A percentile compares a stretch with the other conserved stretches of the same genome.
Conservation (phyloP, 164 flowering plant species). For the Kingdonia uniflora region DNA sequence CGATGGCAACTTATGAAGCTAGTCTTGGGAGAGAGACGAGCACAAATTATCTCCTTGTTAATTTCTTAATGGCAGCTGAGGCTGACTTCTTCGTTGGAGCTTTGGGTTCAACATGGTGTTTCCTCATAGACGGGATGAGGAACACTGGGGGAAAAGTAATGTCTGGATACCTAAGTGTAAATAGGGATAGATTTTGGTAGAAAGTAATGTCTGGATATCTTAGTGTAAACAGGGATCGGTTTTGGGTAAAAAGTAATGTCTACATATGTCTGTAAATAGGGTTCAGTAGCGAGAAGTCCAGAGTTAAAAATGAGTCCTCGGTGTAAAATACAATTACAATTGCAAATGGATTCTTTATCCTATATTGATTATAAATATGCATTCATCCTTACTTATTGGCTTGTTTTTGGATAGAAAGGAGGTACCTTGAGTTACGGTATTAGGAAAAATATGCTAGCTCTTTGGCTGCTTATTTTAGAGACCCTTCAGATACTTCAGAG, state of each 20-base stretch:
- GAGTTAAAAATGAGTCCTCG: too few relatives aligned
- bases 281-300: too few relatives aligned
- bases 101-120: constrained; percentile 97
- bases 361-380: too few relatives aligned
- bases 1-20: constrained; percentile 84
- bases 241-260: too few relatives aligned
- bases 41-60: constrained; percentile 64
- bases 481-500: not conserved
- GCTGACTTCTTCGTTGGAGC: constrained; percentile 86
- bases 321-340: too few relatives aligned
- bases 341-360: too few relatives aligned
- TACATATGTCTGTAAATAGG: too few relatives aligned
- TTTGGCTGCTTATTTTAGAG: not conserved
- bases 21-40: constrained; percentile 81
- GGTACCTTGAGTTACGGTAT: too few relatives aligned
- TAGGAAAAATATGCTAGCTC: not conserved
- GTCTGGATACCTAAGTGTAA: constrained; percentile 75
- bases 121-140: constrained; percentile 93
- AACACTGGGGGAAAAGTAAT: constrained; percentile 84
- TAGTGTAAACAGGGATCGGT: too few relatives aligned
- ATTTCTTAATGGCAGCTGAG: constrained; percentile 72
- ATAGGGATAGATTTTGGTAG: constrained; percentile 75
- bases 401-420: too few relatives aligned
- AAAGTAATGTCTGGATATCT: too few relatives aligned
- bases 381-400: too few relatives aligned